Base-by-base conservation (phyloP, 305 asterid species). In the Stenogyne calaminthoides region DNA sequence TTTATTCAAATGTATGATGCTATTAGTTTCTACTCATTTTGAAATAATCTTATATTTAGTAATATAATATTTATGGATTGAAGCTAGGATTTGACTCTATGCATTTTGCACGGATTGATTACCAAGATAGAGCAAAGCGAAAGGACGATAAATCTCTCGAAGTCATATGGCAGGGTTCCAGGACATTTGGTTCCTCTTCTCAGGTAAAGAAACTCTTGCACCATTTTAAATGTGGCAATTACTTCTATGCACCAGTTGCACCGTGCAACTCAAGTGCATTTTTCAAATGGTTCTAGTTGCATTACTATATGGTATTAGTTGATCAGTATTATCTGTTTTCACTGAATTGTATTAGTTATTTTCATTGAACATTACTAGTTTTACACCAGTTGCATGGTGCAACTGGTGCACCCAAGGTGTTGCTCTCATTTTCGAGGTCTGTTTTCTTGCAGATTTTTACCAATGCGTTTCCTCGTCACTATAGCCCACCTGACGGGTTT, bases 111-210 rank as follows among this genome's bases (percentile, higher is more conserved):
- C 91, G 98, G 60, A 79, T 92, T 74, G 96, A 92, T 83, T 92
- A 90, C 76, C 96, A 92, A 85, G 98, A 92, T 46, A 85, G 96
- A 80, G 95, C 85, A 9, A 83, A 73, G 49, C 91, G 96, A 6
- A 83, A 80, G 69, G 86, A 6, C 29, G 92, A 88, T 78, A 92
- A 88, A 79, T 67, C 88, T 76, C 92, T 92, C 19, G 96, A 92
- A 84, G 96, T 90, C 71, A 73, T 92, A 75, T 92, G 98, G 98
- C 92, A 84, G 69, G 96, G 89, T 18, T 92, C 98, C 7, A 82
- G 78, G 77, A 87, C 96, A 77, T 84, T 90, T 73, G 97, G 97
- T 72, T 63, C 89, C 63, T 87, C 94, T 16, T 86, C 90, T 64
- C 96, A 81, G 87, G 96, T 86, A 12, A 40, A 36, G 37, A 73